Evolutionary conservation across 2,329 filamentous ascomycete genomes (phyloP), one percentile per base, ranked within the genome.

Genomic region (Aspergillus bombycis): DNA sequence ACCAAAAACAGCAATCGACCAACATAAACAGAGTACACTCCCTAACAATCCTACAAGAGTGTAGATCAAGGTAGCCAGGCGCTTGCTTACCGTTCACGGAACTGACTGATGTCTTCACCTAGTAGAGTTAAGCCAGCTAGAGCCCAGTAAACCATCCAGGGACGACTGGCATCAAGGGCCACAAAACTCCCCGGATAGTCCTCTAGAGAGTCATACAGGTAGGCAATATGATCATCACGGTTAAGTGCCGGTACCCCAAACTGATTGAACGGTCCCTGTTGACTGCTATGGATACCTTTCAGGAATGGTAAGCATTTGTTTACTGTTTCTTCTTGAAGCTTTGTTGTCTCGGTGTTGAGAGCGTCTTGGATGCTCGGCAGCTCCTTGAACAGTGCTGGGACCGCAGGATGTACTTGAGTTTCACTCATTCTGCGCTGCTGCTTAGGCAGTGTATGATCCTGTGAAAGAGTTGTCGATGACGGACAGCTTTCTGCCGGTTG

Each of bases 91-190:
- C 86, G 84, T 67, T 90, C 81, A 61, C 89, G 86, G 77, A 92
- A 94, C 61, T 76, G 72, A 9, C 80, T 82, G 45, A 87, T 78
- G 75, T 97, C 92, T 74, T 93, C 88, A 55, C 92, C 93, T 57
- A 99, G 81, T 38, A 94, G 83, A 30, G 85, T 83, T 67, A 99
- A 82, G 2, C 87, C 93, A 38, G 89, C 87, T 60, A 98, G 82
- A 59, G 87, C 91, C 95, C 95, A 99, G 81, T 97, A 98, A 67
- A 97, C 85, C 72, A 97, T 86, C 95, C 95, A 99, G 11, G 95
- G 94, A 61, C 94, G 85, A 74, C 91, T 94, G 36, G 95, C 90
- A 82, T 99, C 95, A 69, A 93, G 87, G 56, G 84, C 85, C 58
- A 90, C 88, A 78, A 91, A 97, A 4, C 81, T 82, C 9, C 85